Base-by-base conservation (phyloP, 2,329 filamentous ascomycete species). In the Mycosphaerella sp. region DNA sequence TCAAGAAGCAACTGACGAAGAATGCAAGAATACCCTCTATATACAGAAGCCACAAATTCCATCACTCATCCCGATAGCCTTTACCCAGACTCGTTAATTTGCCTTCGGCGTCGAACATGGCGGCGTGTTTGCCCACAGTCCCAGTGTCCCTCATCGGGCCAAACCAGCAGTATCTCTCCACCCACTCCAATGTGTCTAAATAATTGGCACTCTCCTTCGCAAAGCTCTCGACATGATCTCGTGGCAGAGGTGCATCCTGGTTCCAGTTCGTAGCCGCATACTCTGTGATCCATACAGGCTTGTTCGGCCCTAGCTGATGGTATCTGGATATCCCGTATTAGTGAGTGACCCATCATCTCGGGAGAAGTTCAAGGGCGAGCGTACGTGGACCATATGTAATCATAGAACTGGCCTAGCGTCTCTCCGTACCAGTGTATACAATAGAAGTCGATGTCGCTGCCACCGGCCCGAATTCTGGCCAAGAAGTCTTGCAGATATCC, bases 251-350 rank as follows among this genome's bases (percentile, higher is more conserved):
- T 7, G 32, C 48, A 2, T 59, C 42, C 6, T 40, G n/a, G n/a
- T 64, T 61, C 67, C 67, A 69, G 47, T 68, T 69, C 51, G 65
- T 68, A 14, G 53, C 51, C 10, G 65, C 65, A 45, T 62, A 66
- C 49, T 69, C 66, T 38, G 66, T 68, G 43, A 69, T 65, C 67
- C 67, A 69, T 5, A 67, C 66, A n/a, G 60, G 60, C 54, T 62
- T 64, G 17, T 59, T 53, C 1, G 62, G 48, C 12, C 60, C 64
- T 9, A 66, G 52, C 54, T 64, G 63, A 43, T 62, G 56, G 43
- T 60, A 54, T 14, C 51, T 55, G 23, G 23, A 5, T 9, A 26
- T 44, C 10, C 10, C n/a, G 12, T 12, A 1, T 3, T 2, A 10
- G 12, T 45, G 29, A 51, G 29, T 38, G 21, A 21, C 21, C 21